phyloP scores from a whole-genome alignment of 2,329 filamentous ascomycete genomes.

The Penicillium sp. region DNA sequence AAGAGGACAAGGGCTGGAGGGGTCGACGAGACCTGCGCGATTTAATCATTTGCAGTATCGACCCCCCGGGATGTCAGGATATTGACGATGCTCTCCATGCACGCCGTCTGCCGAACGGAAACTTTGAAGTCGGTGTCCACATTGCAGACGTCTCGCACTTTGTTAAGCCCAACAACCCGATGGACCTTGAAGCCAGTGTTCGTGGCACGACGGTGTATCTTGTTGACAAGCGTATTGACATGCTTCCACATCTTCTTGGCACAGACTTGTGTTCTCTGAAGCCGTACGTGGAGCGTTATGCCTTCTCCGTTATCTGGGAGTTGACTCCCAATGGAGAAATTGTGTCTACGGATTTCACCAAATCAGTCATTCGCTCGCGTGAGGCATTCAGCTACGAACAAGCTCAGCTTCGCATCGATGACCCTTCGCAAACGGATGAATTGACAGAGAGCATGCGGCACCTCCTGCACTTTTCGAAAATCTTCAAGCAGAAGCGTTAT shows the following conservation, averaged over 20 bases:
- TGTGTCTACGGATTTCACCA: slow-evolving; percentile 80
- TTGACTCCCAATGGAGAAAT: slow-evolving; percentile 79
- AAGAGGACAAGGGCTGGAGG: slow-evolving; percentile 78
- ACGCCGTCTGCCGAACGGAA: slow-evolving; percentile 76
- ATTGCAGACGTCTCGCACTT: slow-evolving; percentile 99
- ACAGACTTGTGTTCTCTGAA: slow-evolving; percentile 96
- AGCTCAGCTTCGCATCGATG: slow-evolving; percentile 89
- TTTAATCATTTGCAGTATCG: slow-evolving; percentile 92
- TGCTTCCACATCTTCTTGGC: slow-evolving; percentile 93
- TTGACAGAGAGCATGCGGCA: slow-evolving; percentile 84
- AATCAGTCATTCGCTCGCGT: slow-evolving; percentile 93
- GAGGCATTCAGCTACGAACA: slow-evolving; percentile 98
- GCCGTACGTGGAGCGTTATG: slow-evolving; percentile 91
- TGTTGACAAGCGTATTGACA: slow-evolving; percentile 98
- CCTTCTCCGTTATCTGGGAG: slow-evolving; percentile 85
- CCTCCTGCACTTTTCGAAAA: slow-evolving; percentile 82
- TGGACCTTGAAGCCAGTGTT: slow-evolving; percentile 92
- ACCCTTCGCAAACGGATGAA: slow-evolving; percentile 78
- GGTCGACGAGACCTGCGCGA: slow-evolving; percentile 77
- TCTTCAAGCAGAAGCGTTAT: slow-evolving; percentile 90
- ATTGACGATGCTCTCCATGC: slow-evolving; percentile 97
- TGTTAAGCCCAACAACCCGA: slow-evolving; percentile 91
- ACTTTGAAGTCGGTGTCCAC: slow-evolving; percentile 93
- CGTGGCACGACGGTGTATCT: slow-evolving; percentile 95
- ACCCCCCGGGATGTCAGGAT: slow-evolving; percentile 92